Conservation (phyloP, 192 early-diverging fungal genomes). For the Coemansia sp. region DNA sequence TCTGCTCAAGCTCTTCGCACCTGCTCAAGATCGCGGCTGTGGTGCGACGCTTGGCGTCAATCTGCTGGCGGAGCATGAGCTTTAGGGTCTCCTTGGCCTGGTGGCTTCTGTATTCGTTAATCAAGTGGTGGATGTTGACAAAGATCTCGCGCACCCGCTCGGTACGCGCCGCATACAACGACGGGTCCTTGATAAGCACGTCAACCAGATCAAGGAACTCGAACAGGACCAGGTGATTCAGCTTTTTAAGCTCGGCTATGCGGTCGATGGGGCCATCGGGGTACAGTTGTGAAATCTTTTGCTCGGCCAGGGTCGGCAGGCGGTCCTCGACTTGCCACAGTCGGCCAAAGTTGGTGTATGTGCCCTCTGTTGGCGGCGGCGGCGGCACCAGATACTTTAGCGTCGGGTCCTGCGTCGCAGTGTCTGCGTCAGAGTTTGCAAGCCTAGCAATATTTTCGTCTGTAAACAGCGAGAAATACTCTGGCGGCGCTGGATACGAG, state of each 20-base stretch:
- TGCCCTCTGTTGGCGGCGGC: conserved; percentile 54
- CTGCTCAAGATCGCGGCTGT: conserved; percentile 21
- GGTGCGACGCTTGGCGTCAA: conserved; percentile 43
- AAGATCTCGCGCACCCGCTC: conserved; percentile 70
- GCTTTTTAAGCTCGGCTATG: conserved; percentile 62
- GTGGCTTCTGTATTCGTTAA: conserved; percentile 82
- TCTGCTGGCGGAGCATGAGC: conserved; percentile 67
- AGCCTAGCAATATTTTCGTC: conserved; percentile 57
- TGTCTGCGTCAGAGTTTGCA: conserved; percentile 3
- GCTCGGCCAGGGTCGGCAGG: conserved; percentile 61
- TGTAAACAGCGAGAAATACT: conserved; percentile 66
- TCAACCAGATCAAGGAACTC: conserved; percentile 75
- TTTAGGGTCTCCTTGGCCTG: conserved; percentile 72
- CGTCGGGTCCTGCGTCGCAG: conserved; percentile 32
- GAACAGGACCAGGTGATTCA: conserved; percentile 62
- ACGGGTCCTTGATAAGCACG: conserved; percentile 57
- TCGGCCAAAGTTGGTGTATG: conserved; percentile 68
- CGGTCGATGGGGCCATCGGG: conserved; percentile 65
- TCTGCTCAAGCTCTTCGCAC: conserved; percentile 26
- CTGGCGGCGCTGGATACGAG: conserved; percentile 68
- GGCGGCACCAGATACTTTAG: conserved; percentile 62
- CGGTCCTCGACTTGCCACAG: conserved; percentile 64
- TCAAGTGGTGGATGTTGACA: conserved; percentile 78
- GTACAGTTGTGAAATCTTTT: conserved; percentile 66
- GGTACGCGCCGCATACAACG: conserved; percentile 59